Percentiles rank a stretch among this genome's conserved stretches.
Conservation (phyloP, 306 rosid genomes). For the Cyclanthera cordifolia region DNA sequence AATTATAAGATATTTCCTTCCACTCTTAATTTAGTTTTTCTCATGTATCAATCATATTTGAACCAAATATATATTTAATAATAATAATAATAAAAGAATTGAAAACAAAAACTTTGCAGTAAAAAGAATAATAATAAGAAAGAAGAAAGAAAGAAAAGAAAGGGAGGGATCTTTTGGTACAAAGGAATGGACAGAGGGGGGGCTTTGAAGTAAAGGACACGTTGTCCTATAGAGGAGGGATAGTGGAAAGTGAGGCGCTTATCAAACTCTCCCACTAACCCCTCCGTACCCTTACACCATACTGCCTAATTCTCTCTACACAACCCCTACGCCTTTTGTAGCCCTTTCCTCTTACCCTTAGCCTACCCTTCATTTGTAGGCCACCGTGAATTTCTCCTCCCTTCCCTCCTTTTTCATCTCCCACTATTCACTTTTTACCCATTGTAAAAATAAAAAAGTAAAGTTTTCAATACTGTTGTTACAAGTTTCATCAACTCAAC, state of each 20-base stretch:
- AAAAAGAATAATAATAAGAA: no score
- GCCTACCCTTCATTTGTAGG: background rate
- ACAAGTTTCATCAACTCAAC: no score
- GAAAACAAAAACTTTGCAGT: no score
- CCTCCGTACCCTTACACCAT: background rate
- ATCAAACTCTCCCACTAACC: constrained; percentile 1
- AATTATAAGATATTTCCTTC: no score
- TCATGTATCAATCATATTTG: no score
- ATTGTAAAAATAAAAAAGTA: no score
- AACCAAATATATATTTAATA: no score
- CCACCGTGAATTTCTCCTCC: background rate
- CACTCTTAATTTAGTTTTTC: no score
- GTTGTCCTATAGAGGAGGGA: background rate
- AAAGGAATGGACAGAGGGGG: background rate
- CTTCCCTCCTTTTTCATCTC: background rate
- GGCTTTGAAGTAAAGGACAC: constrained; percentile 5
- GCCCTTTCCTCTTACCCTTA: background rate
- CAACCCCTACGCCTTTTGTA: background rate
- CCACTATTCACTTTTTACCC: background rate
- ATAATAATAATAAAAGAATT: no score
- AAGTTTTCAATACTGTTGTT: no score
- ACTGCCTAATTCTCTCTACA: background rate
- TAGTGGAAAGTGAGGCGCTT: background rate
- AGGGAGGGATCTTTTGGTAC: constrained; percentile 11
- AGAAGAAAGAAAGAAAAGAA: background rate